A percentile compares a stretch with the other conserved stretches of the same genome.
Conservation (phyloP, 2,329 filamentous ascomycete genomes). For the Balansia obtecta region DNA sequence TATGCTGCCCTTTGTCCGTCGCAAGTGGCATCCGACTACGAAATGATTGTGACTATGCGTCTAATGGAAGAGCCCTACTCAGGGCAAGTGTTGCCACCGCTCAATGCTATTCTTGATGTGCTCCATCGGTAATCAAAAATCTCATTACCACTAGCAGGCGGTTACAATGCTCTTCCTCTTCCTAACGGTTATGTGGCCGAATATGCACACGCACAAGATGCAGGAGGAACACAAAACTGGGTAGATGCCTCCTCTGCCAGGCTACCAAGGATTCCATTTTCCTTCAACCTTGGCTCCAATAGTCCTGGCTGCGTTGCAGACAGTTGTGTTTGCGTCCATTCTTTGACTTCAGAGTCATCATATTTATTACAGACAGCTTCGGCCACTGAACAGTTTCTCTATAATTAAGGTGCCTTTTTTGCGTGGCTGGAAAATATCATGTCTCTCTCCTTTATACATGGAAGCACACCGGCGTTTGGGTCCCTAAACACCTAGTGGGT, state of each 20-base stretch:
- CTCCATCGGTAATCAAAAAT: neutral
- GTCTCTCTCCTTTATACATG: conserved; percentile 9
- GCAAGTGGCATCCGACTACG: neutral
- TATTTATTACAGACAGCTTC: conserved; percentile 20
- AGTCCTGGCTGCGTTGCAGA: conserved; percentile 19
- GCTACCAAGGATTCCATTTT: conserved; percentile 1
- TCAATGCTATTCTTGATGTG: neutral
- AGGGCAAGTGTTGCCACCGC: neutral
- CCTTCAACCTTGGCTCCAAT: conserved; percentile 13
- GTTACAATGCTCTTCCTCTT: neutral
- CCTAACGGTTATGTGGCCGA: neutral
- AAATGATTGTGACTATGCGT: neutral
- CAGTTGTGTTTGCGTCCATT: conserved; percentile 28
- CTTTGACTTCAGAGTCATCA: conserved; percentile 21
- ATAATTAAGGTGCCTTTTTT: neutral
- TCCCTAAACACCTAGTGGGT: conserved; percentile 1
- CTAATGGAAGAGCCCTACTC: neutral
- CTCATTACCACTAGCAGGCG: neutral
- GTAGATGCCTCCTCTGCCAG: conserved; percentile 14
- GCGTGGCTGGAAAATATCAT: conserved; percentile 9
- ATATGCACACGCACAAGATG: neutral
- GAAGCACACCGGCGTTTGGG: conserved; percentile 4
- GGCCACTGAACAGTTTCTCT: conserved; percentile 20
- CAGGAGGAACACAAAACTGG: neutral
- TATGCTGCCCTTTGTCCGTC: neutral